Evolutionary conservation across 2,329 filamentous ascomycete genomes (phyloP).

Genomic region (Aspergillus pseudoviridinutans): DNA sequence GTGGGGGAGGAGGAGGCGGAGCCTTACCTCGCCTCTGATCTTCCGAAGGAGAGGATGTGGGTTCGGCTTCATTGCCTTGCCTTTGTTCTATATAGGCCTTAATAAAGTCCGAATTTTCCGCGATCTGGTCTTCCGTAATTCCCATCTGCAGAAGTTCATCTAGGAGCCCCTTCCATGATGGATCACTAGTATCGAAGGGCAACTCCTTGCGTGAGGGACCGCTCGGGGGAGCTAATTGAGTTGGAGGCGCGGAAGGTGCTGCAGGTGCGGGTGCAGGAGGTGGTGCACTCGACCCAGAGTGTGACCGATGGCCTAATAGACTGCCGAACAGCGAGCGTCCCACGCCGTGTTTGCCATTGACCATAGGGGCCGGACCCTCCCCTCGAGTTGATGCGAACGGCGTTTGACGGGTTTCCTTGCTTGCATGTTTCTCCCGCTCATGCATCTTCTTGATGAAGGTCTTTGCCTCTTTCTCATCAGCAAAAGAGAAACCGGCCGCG

Average conservation of each 20-base stretch:
- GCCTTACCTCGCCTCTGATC: constrained; percentile 49
- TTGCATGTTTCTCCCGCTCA: constrained; percentile 91
- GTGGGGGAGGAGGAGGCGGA: constrained; percentile 61
- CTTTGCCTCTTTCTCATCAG: constrained; percentile 95
- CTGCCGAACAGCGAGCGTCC: constrained; percentile 51
- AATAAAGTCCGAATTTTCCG: constrained; percentile 65
- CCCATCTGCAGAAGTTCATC: constrained; percentile 61
- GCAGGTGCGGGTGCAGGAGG: constrained; percentile 20
- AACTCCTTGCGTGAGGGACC: constrained; percentile 36
- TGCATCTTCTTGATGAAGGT: constrained; percentile 97
- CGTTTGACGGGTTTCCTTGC: constrained; percentile 75
- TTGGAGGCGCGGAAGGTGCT: constrained; percentile 23
- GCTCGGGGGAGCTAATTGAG: constrained; percentile 26
- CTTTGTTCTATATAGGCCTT: constrained; percentile 63
- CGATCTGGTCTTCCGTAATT: constrained; percentile 65
- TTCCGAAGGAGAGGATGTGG: constrained; percentile 35
- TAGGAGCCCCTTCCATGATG: constrained; percentile 58
- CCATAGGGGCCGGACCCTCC: constrained; percentile 41
- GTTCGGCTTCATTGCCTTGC: constrained; percentile 50
- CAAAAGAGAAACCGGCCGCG: constrained; percentile 83
- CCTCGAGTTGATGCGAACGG: constrained; percentile 60
- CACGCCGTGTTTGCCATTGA: constrained; percentile 42
- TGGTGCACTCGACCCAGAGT: constrained; percentile 35
- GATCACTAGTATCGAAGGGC: constrained; percentile 59
- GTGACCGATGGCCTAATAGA: constrained; percentile 49